Percentiles rank a stretch among this genome's conserved stretches.
Conservation (phyloP, 352 stramenopile genomes). For the Phytophthora hibernalis region DNA sequence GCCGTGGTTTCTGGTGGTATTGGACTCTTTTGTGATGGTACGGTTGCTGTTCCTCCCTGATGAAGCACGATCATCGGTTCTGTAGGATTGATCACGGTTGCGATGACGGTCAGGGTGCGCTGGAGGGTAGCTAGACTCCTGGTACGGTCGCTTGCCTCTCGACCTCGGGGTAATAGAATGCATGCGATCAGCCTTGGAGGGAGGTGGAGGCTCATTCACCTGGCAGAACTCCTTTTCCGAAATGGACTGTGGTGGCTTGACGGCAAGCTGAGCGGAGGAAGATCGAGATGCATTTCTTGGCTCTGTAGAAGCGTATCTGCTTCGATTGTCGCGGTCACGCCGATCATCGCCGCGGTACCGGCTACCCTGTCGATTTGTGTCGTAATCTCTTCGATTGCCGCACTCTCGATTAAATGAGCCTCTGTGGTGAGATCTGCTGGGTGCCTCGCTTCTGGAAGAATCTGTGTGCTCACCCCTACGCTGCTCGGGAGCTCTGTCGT, state of each 20-base stretch:
- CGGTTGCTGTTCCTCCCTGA: slow-evolving; percentile 33
- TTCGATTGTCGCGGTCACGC: slow-evolving; percentile 12
- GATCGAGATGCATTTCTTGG: slow-evolving; percentile 19
- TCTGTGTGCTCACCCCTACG: slow-evolving; percentile 6
- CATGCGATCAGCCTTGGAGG: slow-evolving; percentile 19
- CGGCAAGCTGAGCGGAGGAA: slow-evolving; percentile 9
- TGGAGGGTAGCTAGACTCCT: slow-evolving; percentile 26
- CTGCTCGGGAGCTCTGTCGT: slow-evolving; percentile 14
- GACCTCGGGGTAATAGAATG: slow-evolving; percentile 18
- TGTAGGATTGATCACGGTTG: slow-evolving; percentile 15
- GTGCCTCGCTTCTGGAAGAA: slow-evolving; percentile 12
- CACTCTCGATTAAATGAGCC: slow-evolving; percentile 18
- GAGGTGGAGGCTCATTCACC: slow-evolving; percentile 47
- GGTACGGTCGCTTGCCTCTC: slow-evolving; percentile 31
- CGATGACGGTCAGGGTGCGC: slow-evolving; percentile 18
- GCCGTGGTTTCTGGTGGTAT: slow-evolving; percentile 10
- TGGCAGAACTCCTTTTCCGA: slow-evolving; percentile 66
- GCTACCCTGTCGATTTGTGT: slow-evolving; percentile 2
- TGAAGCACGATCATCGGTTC: slow-evolving; percentile 12
- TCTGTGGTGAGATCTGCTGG: slow-evolving; percentile 16
- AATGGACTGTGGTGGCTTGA: slow-evolving; percentile 41
- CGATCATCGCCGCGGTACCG: slow-evolving; percentile 21
- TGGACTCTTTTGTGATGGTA: slow-evolving; percentile 23
- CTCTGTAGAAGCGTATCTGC: neutral
- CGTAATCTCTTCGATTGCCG: slow-evolving; percentile 16